phyloP scores from a whole-genome alignment of 306 rosid species.

The Gillenia trifoliata region DNA sequence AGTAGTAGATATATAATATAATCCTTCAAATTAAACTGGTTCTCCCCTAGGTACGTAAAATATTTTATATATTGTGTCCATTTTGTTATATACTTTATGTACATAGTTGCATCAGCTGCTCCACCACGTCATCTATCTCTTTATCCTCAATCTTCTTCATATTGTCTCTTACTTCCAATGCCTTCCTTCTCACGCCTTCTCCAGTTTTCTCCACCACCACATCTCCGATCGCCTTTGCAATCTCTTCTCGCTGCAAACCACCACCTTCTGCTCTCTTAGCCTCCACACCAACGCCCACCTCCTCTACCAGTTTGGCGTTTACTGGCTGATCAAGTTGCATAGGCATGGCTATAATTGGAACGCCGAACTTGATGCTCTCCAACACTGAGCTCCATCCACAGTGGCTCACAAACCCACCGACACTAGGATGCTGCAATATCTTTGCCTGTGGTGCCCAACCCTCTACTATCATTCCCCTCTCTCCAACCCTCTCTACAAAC shows the following conservation, averaged over 20 bases:
- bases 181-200: not conserved
- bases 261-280: not conserved
- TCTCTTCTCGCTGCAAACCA: not conserved
- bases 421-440: too few species aligned
- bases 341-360: not conserved
- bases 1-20: too few species aligned
- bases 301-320: not conserved
- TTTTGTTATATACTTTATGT: not conserved
- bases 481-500: not conserved
- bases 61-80: too few species aligned
- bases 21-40: too few species aligned
- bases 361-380: not conserved
- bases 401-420: too few species aligned
- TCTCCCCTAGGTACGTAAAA: too few species aligned
- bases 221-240: not conserved
- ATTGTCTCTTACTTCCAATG: not conserved
- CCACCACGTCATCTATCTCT: not conserved
- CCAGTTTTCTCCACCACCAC: not conserved
- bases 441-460: not conserved
- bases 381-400: not conserved
- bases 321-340: not conserved
- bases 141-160: not conserved
- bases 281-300: not conserved
- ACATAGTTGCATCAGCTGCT: not conserved
- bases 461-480: not conserved